Evolutionary conservation across 805 yeast species (phyloP).

Genomic region (Ogataea neopini): DNA sequence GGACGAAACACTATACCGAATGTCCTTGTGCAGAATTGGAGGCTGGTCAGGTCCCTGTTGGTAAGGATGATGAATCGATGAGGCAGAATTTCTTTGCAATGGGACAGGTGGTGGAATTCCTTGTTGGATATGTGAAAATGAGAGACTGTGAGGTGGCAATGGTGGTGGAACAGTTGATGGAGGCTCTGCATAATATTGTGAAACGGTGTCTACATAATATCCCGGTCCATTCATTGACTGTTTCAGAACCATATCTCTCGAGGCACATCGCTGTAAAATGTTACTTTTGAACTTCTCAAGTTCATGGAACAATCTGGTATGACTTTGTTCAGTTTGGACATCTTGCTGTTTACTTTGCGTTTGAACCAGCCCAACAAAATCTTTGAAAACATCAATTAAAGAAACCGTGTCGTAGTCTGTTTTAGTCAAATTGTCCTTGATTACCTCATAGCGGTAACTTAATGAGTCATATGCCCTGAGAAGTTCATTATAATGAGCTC

Average conservation of each 20-base stretch:
- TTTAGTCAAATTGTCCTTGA: constrained; percentile 48
- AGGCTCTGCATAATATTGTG: constrained; percentile 13
- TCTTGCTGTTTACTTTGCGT: constrained; percentile 15
- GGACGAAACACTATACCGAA: constrained; percentile 34
- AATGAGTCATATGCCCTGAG: constrained; percentile 45
- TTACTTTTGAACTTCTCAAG: constrained; percentile 31
- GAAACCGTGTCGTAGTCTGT: constrained; percentile 55
- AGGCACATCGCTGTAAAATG: constrained; percentile 34
- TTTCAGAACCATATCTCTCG: constrained; percentile 33
- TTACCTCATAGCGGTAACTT: constrained; percentile 47
- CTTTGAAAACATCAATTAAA: constrained; percentile 44
- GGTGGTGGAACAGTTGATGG: constrained; percentile 11
- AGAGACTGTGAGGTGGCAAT: constrained; percentile 13
- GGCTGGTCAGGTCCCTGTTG: constrained; percentile 26
- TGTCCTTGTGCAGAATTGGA: constrained; percentile 34
- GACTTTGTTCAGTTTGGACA: constrained; percentile 10
- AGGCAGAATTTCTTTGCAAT: constrained; percentile 33
- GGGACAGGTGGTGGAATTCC: constrained; percentile 18
- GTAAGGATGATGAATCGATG: constrained; percentile 34
- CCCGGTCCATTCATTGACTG: constrained; percentile 24
- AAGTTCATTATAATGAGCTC: constrained; percentile 37
- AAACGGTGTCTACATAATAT: constrained; percentile 16
- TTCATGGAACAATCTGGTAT: constrained; percentile 17
- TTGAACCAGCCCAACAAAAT: constrained; percentile 16
- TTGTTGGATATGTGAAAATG: constrained; percentile 18